Evolutionary conservation across 768 basidiomycete genomes (phyloP).

Genomic region (Psilocybe subaeruginosa): DNA sequence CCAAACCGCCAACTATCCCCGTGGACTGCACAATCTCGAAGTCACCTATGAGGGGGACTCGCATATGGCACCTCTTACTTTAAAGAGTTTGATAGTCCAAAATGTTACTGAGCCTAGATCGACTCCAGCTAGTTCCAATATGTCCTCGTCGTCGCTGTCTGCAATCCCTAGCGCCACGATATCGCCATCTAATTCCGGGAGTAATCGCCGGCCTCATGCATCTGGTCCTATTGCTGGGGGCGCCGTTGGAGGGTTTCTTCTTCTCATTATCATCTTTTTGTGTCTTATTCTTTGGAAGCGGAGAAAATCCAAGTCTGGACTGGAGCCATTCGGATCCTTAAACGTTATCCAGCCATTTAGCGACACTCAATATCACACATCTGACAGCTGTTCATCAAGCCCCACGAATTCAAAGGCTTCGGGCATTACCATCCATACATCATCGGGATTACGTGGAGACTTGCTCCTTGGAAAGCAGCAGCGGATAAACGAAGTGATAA

Average conservation of each 20-base stretch:
- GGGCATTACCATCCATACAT: background rate
- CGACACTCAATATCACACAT: background rate
- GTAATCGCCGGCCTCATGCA: background rate
- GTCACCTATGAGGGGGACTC: slow-evolving; percentile 3
- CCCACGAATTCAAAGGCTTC: background rate
- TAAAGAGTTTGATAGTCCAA: background rate
- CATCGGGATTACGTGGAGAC: background rate
- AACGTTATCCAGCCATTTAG: background rate
- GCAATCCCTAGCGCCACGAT: background rate
- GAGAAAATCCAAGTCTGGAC: background rate
- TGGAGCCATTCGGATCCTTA: background rate
- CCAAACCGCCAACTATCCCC: background rate
- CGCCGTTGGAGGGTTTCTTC: background rate
- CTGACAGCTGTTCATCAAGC: background rate
- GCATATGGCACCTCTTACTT: background rate
- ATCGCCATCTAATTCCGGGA: no score
- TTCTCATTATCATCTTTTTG: background rate
- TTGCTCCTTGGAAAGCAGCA: background rate
- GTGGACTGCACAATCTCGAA: slow-evolving; percentile 5
- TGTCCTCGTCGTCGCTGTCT: background rate
- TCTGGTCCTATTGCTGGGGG: slow-evolving; percentile 6
- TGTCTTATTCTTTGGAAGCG: background rate
- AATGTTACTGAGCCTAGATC: background rate
- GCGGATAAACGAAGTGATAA: background rate
- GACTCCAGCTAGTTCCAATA: background rate